Percentiles rank a stretch among this genome's conserved stretches.
Conservation (phyloP, 2,329 filamentous ascomycete genomes). For the Berkeleyomyces rouxiae region DNA sequence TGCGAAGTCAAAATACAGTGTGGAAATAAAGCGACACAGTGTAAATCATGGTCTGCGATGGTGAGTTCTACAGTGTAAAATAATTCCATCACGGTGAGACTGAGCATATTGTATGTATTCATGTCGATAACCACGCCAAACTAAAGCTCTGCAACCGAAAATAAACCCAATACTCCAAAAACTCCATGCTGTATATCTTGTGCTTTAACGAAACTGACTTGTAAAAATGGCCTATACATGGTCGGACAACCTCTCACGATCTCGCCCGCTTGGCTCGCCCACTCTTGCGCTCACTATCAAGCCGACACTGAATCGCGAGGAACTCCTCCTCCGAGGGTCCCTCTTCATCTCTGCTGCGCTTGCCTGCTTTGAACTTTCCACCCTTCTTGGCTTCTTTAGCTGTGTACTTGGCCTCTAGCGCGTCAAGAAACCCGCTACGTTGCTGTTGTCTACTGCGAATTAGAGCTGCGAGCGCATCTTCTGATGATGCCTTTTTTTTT, state of each 20-base stretch:
- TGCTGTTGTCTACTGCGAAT: constrained; percentile 56
- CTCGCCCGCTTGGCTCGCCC: constrained; percentile 3
- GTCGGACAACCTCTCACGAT: background rate
- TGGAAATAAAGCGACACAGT: background rate
- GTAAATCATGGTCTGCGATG: background rate
- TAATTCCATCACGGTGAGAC: background rate
- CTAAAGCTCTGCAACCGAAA: background rate
- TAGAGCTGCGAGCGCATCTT: constrained; percentile 49
- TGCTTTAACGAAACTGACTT: too few species aligned
- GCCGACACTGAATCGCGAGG: background rate
- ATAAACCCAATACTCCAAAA: background rate
- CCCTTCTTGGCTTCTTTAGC: constrained; percentile 28
- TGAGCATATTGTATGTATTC: too few species aligned
- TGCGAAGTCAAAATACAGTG: background rate
- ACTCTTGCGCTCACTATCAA: constrained; percentile 25
- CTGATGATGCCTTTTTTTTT: constrained; percentile 28
- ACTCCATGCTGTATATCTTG: background rate
- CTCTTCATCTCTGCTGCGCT: constrained; percentile 42
- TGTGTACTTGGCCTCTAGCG: constrained; percentile 61
- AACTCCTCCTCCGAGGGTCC: constrained; percentile 42
- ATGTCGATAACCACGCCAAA: too few species aligned
- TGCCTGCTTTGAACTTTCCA: constrained; percentile 13
- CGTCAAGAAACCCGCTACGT: constrained; percentile 50
- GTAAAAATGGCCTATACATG: background rate
- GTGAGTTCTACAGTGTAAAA: background rate